phyloP scores from a whole-genome alignment of 352 stramenopile species.

The Aphanomyces astaci region DNA sequence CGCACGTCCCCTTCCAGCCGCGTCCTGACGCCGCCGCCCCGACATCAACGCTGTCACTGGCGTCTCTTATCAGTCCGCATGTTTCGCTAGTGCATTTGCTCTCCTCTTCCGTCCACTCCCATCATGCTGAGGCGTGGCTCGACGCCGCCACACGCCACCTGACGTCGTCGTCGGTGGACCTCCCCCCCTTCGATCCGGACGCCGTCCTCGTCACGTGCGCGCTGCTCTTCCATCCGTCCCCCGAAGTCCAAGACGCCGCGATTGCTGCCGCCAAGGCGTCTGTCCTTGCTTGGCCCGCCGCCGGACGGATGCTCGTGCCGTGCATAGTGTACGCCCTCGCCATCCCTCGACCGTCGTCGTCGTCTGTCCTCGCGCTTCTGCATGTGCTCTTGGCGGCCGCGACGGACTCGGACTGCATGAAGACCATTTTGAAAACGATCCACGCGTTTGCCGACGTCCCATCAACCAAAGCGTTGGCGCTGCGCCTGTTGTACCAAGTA shows the following conservation, averaged over 20 bases:
- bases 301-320: conserved; percentile 46
- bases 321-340: conserved; percentile 53
- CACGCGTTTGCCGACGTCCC: conserved; percentile 40
- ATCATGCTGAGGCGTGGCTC: neutral
- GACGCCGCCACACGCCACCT: neutral
- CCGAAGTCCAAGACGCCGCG: neutral
- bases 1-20: conserved; percentile 27
- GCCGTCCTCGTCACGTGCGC: conserved; percentile 6
- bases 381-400: conserved; percentile 37
- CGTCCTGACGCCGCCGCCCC: neutral
- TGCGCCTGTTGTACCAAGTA: conserved; percentile 50
- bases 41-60: neutral
- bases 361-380: conserved; percentile 32
- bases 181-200: neutral
- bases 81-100: conserved; percentile 4
- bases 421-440: conserved; percentile 57
- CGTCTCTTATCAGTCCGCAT: no score
- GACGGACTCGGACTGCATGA: conserved; percentile 62
- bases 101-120: neutral
- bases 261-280: conserved; percentile 12
- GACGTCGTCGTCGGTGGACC: neutral
- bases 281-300: conserved; percentile 29
- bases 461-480: conserved; percentile 36
- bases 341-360: conserved; percentile 23
- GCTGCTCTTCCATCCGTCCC: neutral